Evolutionary conservation across 768 basidiomycete genomes (phyloP), one percentile per base, ranked within the genome.

Genomic region (Termitomyces sp.): DNA sequence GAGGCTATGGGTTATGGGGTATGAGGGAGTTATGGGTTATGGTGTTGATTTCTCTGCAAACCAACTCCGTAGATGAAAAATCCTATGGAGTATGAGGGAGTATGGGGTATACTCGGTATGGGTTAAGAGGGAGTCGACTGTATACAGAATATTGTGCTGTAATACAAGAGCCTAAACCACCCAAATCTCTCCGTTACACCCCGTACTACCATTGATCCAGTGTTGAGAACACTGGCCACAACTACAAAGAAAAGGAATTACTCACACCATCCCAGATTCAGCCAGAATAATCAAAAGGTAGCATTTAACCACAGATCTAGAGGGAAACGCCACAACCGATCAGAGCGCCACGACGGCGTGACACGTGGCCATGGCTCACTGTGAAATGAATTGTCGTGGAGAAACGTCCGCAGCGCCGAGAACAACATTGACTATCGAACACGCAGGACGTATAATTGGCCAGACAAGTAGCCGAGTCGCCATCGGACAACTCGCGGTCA

Each of bases 351-450:
- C 33, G 13, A 50, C 14, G 33, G 23, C 20, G 13, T 23, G 50
- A 50, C 18, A 23, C n/a, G 35, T n/a, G n/a, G 32, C 12, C n/a
- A 20, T 23, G 20, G 35, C 50, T 50, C 18, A 20, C 49, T 20
- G 32, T 50, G 10, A 20, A 33, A 50, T 50, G 49, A 7, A 50
- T 20, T 10, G 32, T 7, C 9, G 49, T 6, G 18, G 23, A 4
- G 7, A 26, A 52, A 20, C 46, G 8, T 12, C 57, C 41, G 3
- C 50, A 51, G 5, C 23, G 43, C 12, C 33, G n/a, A 14, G 48
- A 50, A 41, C 60, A 62, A 35, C 61, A 62, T 1, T 62, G 53
- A 23, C 0, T 26, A 44, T 41, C 20, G 16, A 10, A 43, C 7
- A 57, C 2, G 33, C 61, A 62, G 18, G n/a, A 30, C 1, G 48